Evolutionary conservation across 2,329 filamentous ascomycete species (phyloP), one percentile per base, ranked within the genome.

Genomic region (Rhynchosporium secalis): DNA sequence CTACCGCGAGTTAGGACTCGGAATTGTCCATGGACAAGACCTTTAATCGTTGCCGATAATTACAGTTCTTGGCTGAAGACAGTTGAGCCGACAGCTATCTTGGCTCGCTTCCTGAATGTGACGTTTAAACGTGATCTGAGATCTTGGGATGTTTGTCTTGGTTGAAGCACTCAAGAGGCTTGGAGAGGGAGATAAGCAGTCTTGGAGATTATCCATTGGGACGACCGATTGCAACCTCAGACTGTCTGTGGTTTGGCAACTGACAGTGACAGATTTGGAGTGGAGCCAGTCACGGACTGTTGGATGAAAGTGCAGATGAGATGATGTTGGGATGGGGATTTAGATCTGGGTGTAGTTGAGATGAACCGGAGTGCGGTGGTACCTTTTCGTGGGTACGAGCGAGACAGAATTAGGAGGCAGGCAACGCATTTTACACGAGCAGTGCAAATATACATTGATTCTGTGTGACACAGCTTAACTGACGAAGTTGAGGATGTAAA

Each of bases 81-180:
- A 36, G 33, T 5, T 36, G 33, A 36, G 33, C 33, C 9, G 33
- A 36, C 9, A 36, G 33, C 5, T 10, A 6, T 36, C 33, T 36
- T 1, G 33, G 33, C 33, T 36, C 33, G 9, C 6, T 20, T 10
- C 33, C 33, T 36, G 33, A 5, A 5, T 1, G 1, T n/a, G 9
- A 5, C 9, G 33, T 36, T 1, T 36, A 5, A 2, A 36, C 33
- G 9, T 36, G 9, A 36, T 38, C 10, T 36, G n/a, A 20, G 20
- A 7, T 20, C 8, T 41, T 54, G 36, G 20, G 33, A 36, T 36
- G 33, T 6, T 5, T 54, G 51, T 54, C 51, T 54, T 54, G 51
- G 51, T 28, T 54, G n/a, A 41, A 41, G 51, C 51, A 40, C 29
- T 20, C 10, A 54, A 41, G 51, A 54, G 28, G 33, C 51, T 54